These are phyloP conservation scores for Aspergillus sclerotioniger DNA, from an alignment of 495 filamentous ascomycete genomes.

Conservation along the genomic window DNA sequence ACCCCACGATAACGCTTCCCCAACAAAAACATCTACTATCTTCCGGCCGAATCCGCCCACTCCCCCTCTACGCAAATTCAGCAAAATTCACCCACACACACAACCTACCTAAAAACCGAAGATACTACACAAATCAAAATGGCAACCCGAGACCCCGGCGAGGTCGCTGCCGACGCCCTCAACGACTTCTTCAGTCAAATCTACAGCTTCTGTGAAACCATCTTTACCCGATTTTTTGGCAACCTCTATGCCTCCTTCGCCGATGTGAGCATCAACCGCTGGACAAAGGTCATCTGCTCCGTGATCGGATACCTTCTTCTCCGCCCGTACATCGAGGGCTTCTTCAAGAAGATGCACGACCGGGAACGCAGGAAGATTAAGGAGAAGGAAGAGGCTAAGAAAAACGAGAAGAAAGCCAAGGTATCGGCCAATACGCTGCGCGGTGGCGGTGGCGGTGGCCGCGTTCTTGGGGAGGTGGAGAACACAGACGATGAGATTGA, in stretches of 20 bases:
- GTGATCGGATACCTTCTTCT: constrained; percentile 62
- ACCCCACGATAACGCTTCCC: background rate
- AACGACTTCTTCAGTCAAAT: constrained; percentile 37
- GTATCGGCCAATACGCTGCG: constrained; percentile 62
- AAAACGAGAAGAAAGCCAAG: constrained; percentile 53
- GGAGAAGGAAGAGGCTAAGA: constrained; percentile 47
- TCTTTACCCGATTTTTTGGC: constrained; percentile 41
- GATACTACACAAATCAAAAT: constrained; percentile 22
- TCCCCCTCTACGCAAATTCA: constrained; percentile 8
- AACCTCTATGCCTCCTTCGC: constrained; percentile 57
- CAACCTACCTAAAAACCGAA: background rate
- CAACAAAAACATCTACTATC: no score
- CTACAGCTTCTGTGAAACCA: constrained; percentile 26
- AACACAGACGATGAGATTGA: constrained; percentile 56
- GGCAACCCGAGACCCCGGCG: constrained; percentile 25
- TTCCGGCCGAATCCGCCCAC: background rate
- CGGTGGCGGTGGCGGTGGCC: constrained; percentile 47
- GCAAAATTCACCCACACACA: background rate
- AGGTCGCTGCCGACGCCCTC: constrained; percentile 29
- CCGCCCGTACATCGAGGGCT: constrained; percentile 61
- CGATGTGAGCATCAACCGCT: constrained; percentile 52
- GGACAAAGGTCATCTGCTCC: constrained; percentile 60
- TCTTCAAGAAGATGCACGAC: constrained; percentile 53
- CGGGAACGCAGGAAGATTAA: constrained; percentile 53
- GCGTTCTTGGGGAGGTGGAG: constrained; percentile 41